Evolutionary conservation across 495 filamentous ascomycete genomes (phyloP), one percentile per base, ranked within the genome.

Genomic region (Podospora conica): DNA sequence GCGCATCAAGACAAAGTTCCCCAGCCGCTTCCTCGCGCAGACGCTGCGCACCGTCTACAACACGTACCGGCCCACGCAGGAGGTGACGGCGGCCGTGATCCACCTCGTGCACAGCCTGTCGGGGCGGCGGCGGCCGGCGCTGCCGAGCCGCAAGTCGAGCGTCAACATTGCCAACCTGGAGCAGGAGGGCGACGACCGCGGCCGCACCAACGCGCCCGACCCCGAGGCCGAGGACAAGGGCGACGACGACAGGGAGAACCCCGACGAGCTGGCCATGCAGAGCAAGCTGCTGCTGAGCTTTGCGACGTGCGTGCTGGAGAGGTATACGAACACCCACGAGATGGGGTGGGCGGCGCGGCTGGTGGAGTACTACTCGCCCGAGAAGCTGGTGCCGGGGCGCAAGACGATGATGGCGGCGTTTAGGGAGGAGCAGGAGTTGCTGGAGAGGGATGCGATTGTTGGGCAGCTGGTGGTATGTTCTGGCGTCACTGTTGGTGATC

Each of bases 21-120:
- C 95, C 2, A 96, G 91, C 64, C 89, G 93, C 20, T 98, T 98
- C 75, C 82, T 98, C 29, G 91, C 91, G n/a, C 91, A 91, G 1
- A 92, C 92, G 29, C 84, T 98, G 18, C 88, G 91, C 65, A 90
- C 91, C 12, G 85, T 91, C 11, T 79, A 91, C 20, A 81, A 85
- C 31, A 84, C 89, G 5, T 96, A 92, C 74, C 82, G 84, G 78
- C 83, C 66, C 3, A 81, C 78, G 29, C 67, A 78, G 70, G 88
- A 90, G 73, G 87, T 89, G 68, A 93, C 91, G 1, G 80, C 87
- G 0, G 86, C 90, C 9, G 81, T 93, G 23, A 83, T 95, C 53
- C 88, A 90, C 60, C 88, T 96, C 60, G 80, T 94, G 63, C 88
- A 88, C 68, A 86, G 86, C 23, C 77, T 96, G 0, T 88, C 91